Base-by-base conservation (phyloP, 192 early-diverging fungal species). In the Ambispora gerdemannii region DNA sequence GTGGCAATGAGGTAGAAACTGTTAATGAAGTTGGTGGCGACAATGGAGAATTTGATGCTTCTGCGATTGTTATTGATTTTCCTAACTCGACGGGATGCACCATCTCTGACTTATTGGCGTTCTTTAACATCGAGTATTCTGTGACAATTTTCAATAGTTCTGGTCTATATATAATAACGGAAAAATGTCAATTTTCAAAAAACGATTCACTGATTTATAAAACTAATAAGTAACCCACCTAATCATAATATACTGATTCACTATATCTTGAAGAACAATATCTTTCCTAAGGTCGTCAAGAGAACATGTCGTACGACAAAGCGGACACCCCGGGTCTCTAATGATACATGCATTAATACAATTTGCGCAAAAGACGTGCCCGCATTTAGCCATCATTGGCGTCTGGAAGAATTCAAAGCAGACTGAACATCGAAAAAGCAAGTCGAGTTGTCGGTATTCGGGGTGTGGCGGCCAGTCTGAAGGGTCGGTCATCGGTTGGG, bases 21-120 rank as follows among this genome's bases (percentile, higher is more conserved):
- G 74, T 75, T 7, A 75, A 75, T 0, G 74, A 62, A 32, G 73
- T 69, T 3, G 47, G 63, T 24, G 59, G 53, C 0, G 66, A 73
- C 0, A 50, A 72, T 43, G 85, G 81, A 17, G 82, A 77, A 15
- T 65, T 76, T 3, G 76, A 84, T 15, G 74, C n/a, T n/a, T n/a
- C 55, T 24, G 19, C 6, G 1, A 58, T 27, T 58, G 55, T 4
- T 58, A 28, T 13, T 58, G 55, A 28, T 25, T 58, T 58, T 58
- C 20, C 55, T n/a, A n/a, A n/a, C n/a, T n/a, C 22, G 22, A 30
- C 55, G 24, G 24, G 1, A 28, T 24, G 13, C 24, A 58, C 11
- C 6, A 58, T 20, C 55, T 20, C 13, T 11, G 55, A 24, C 4
- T 24, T 58, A 13, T 30, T 27, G 24, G n/a, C n/a, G n/a, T n/a